These are phyloP conservation scores for Claviceps lovelessii DNA, from an alignment of 2,329 filamentous ascomycete species.

Conservation along the genomic window DNA sequence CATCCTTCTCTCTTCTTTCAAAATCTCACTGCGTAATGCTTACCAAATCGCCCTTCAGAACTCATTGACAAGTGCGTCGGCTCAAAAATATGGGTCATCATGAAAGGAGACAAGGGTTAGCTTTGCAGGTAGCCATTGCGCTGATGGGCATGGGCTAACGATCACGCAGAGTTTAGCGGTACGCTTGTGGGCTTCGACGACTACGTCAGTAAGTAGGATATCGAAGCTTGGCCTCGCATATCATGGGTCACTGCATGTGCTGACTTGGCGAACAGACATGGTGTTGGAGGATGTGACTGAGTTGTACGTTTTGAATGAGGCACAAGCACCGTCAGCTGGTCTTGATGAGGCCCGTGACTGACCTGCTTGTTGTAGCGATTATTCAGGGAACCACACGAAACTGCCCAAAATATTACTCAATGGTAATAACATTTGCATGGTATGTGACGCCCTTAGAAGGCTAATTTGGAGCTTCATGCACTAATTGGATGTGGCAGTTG, in stretches of 20 bases:
- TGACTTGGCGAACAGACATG: conserved; percentile 55
- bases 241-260: background rate
- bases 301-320: conserved; percentile 46
- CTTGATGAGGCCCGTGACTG: background rate
- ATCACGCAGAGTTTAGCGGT: conserved; percentile 69
- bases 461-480: background rate
- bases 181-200: conserved; percentile 94
- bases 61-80: conserved; percentile 98
- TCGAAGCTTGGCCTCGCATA: background rate
- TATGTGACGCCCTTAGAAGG: conserved; percentile 31
- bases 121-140: too few relatives aligned
- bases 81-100: conserved; percentile 94
- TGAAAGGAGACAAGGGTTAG: conserved; percentile 95
- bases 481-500: conserved; percentile 33
- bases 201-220: conserved; percentile 80
- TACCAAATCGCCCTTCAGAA: conserved; percentile 40
- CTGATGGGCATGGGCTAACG: background rate
- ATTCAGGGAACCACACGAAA: conserved; percentile 74
- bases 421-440: conserved; percentile 99
- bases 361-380: conserved; percentile 51
- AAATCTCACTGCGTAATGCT: background rate
- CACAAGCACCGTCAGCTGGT: background rate
- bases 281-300: conserved; percentile 94
- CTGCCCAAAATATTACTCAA: conserved; percentile 91
- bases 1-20: background rate